Evolutionary conservation across 441 rosid genomes (phyloP), one percentile per base, ranked within the genome.

Genomic region (Populus hybrid): DNA sequence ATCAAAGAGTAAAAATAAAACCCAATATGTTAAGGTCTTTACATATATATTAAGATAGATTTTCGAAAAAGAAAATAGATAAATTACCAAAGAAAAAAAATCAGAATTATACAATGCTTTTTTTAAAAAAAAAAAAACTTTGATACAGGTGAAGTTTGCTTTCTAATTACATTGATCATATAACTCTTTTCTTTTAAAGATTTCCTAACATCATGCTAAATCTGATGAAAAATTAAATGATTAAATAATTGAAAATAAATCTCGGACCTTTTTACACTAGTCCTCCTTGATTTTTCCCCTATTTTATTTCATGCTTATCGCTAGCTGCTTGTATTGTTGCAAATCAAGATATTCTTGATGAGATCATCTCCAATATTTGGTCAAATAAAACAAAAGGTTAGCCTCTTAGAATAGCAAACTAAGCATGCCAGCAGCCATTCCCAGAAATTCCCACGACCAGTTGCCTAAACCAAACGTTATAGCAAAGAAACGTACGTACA

Each of bases 401-500:
- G n/a, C 11, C 34, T 38, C 86, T 76, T 20, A 23, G 67, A 46
- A 77, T 4, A 57, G 77, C 35, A 74, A 74, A 74, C 74, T 14
- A 64, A 65, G 73, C 64, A 72, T 57, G 84, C 40, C 79, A 77
- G 36, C 75, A 74, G 61, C 78, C 65, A 64, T 68, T 67, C 67
- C 35, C 73, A 72, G 28, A 26, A 79, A 76, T 80, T 77, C 70
- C 68, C 74, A 80, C 57, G 67, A 46, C 66, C 68, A 73, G 67
- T 80, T 66, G 66, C 76, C 70, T 73, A 76, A 79, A 28, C 50
- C 76, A 81, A 74, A 69, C 83, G 83, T 84, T 83, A 79, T 70
- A 81, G 69, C 59, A 38, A 79, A 12, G 74, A 36, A 34, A 69
- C 65, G 65, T 3, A 69, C 64, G 64, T 0, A 30, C 30, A 26